Conservation (phyloP, 495 filamentous ascomycete genomes). For the Lasiosphaeris hirsuta region DNA sequence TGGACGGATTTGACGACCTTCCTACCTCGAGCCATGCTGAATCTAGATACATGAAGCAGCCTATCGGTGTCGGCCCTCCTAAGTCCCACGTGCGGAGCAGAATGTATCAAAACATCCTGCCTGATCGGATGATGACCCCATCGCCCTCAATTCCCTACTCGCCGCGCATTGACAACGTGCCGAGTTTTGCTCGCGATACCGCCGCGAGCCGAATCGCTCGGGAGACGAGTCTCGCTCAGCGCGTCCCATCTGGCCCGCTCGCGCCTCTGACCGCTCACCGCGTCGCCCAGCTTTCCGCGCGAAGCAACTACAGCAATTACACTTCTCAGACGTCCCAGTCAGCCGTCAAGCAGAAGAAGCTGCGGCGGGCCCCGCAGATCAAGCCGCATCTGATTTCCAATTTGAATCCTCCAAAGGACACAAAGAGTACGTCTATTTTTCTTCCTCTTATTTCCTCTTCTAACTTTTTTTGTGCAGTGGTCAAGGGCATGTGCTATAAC, state of each 20-base stretch:
- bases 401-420: slow-evolving; percentile 44
- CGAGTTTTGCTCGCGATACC: slow-evolving; percentile 91
- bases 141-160: slow-evolving; percentile 55
- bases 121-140: slow-evolving; percentile 50
- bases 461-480: slow-evolving; percentile 47
- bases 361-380: slow-evolving; percentile 49
- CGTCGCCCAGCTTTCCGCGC: slow-evolving; percentile 67
- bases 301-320: slow-evolving; percentile 41
- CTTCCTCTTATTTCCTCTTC: not conserved
- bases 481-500: slow-evolving; percentile 96
- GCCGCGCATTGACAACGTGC: slow-evolving; percentile 56
- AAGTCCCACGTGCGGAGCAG: slow-evolving; percentile 62
- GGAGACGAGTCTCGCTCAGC: slow-evolving; percentile 71
- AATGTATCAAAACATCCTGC: slow-evolving; percentile 54
- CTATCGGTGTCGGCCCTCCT: slow-evolving; percentile 60
- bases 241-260: slow-evolving; percentile 54
- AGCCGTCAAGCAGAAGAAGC: slow-evolving; percentile 53
- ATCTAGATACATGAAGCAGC: slow-evolving; percentile 76
- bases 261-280: slow-evolving; percentile 70
- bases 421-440: slow-evolving; percentile 40
- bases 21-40: slow-evolving; percentile 83
- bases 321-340: slow-evolving; percentile 28
- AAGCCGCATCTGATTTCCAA: slow-evolving; percentile 52
- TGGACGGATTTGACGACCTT: slow-evolving; percentile 91
- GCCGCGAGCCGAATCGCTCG: slow-evolving; percentile 86